These are phyloP conservation scores for Verruconis gallopava DNA, from an alignment of 2,329 filamentous ascomycete genomes.

Conservation along the genomic window DNA sequence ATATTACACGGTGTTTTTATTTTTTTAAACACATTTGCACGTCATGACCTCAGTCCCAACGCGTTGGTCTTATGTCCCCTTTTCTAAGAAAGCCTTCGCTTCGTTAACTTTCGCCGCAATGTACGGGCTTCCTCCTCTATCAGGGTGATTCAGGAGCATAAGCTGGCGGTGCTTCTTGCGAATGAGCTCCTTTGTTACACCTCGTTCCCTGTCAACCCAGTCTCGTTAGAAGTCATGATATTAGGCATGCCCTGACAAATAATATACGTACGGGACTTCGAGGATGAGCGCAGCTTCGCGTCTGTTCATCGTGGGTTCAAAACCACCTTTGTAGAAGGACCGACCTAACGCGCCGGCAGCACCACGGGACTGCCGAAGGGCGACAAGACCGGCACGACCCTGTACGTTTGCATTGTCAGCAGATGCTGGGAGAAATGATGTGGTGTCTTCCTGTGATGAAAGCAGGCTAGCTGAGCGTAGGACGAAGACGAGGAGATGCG, in stretches of 20 bases:
- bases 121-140: conserved; percentile 92
- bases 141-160: conserved; percentile 96
- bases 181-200: conserved; percentile 80
- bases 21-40: too few relatives aligned
- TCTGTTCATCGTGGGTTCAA: conserved; percentile 87
- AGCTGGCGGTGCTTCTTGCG: conserved; percentile 90
- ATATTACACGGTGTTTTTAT: too few relatives aligned
- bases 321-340: conserved; percentile 97
- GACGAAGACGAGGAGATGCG: not conserved
- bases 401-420: too few relatives aligned
- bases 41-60: too few relatives aligned
- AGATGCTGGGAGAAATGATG: too few relatives aligned
- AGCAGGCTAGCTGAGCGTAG: not conserved
- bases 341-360: conserved; percentile 67
- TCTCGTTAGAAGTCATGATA: conserved; percentile 2
- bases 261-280: conserved; percentile 61
- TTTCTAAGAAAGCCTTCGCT: conserved; percentile 92
- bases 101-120: conserved; percentile 97
- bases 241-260: not conserved
- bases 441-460: not conserved
- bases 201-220: conserved; percentile 60
- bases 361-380: conserved; percentile 68
- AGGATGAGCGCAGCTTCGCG: conserved; percentile 85
- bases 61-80: too few relatives aligned
- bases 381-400: conserved; percentile 87